Evolutionary conservation across 2,329 filamentous ascomycete species (phyloP), one percentile per base, ranked within the genome.

Genomic region (Podosphaera aphanis): DNA sequence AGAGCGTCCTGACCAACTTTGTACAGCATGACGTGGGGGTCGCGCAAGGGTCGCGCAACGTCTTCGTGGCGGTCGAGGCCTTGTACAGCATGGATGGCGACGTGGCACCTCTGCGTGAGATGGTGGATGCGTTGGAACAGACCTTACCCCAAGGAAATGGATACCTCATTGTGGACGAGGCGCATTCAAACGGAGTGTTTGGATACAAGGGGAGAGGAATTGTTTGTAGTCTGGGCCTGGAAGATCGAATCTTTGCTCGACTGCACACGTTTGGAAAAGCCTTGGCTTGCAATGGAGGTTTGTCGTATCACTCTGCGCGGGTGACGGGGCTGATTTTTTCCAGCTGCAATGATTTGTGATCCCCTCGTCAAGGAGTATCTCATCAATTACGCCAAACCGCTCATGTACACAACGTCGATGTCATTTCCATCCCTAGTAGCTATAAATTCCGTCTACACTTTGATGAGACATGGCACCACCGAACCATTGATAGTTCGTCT

Each of bases 111-210:
- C 46, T 68, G 7, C 35, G 46, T 16, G 61, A 63, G 25, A 51
- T 68, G 5, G 50, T 67, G 1, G 50, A 62, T 0, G 48, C 56
- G 8, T 59, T 58, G 1, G 55, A 62, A 8, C 57, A 62, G 10
- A n/a, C 62, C 0, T 58, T 60, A 5, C 56, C 56, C 1, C 29
- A 46, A 0, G 62, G 59, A 0, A 65, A 63, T 49, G 65, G 61
- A 2, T 64, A 71, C 49, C 63, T 74, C 27, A 57, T 73, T 11
- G 62, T 74, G 0, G 71, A 75, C 49, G 71, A 75, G 49, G 70
- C 71, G 0, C 71, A 74, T 52, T 62, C 64, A 0, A 67, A 62
- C 13, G 71, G 71, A 0, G 59, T 69, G 0, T 63, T 70, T 49
- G 71, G 71, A 0, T 60, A 60, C 0, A 57, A 62, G 1, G 71